Base-by-base conservation (phyloP, 768 basidiomycete genomes). In the Lactifluus hygrophoroides region DNA sequence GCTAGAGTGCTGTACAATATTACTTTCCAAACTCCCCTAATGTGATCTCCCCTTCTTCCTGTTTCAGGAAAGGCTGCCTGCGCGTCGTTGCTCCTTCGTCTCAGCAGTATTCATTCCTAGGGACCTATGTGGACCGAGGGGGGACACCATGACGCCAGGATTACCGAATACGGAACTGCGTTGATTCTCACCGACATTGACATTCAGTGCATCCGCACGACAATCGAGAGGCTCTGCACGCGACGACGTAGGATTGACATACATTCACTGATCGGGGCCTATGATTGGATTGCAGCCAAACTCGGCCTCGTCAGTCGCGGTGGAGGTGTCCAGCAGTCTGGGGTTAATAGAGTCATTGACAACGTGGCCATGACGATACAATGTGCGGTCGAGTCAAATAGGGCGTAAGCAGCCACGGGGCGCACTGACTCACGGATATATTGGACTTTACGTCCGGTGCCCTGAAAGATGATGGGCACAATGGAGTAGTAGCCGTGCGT, bases 251-350 rank as follows among this genome's bases (percentile, higher is more conserved):
- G n/a, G n/a, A n/a, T n/a, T n/a, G n/a, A n/a, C n/a, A n/a, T n/a
- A n/a, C n/a, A n/a, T n/a, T n/a, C n/a, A n/a, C n/a, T n/a, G n/a
- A 79, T 82, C 38, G 80, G 80, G 43, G 81, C 80, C 6, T 68
- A 79, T 28, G 78, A 80, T 68, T 82, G 80, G 81, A 76, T 81
- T 61, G 77, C 76, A 3, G 64, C 32, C 70, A 80, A 65, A 73
- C 81, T 74, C 72, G 74, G 42, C 66, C 69, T 51, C 71, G 75
- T 43, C 69, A 76, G 62, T 67, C 54, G 62, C 63, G 6, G 75
- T 83, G 35, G 65, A 70, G 9, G 76, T 78, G 17, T 76, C n/a
- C n/a, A 32, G 32, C 5, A 5, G 32, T 32, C 73, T 8, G 75
- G 74, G 60, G 35, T 50, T 66, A 2, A 75, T 80, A 78, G 76